Conservation (phyloP, 805 yeast species). For the Starmerella etchellsii region DNA sequence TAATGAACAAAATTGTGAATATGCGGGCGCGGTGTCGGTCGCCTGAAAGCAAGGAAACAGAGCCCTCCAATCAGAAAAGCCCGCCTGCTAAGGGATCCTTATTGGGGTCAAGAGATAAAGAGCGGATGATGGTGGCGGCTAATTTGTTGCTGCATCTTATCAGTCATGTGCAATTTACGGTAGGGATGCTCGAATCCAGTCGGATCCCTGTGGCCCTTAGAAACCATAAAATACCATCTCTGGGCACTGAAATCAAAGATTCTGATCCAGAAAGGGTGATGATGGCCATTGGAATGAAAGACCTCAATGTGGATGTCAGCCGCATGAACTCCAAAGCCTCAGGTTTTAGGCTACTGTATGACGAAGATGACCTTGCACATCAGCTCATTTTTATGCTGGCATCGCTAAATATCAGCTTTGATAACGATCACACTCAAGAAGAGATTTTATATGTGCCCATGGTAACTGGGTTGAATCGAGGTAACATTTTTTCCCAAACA, state of each 20-base stretch:
- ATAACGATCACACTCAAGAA: slow-evolving; percentile 24
- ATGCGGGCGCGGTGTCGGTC: slow-evolving; percentile 1
- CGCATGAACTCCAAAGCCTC: slow-evolving; percentile 31
- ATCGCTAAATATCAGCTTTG: slow-evolving; percentile 28
- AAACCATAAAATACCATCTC: not conserved
- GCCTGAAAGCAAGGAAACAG: no score
- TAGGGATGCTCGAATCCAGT: slow-evolving; percentile 24
- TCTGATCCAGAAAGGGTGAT: slow-evolving; percentile 8
- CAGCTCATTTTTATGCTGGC: slow-evolving; percentile 29
- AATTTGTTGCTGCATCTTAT: slow-evolving; percentile 24
- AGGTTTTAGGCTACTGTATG: slow-evolving; percentile 30
- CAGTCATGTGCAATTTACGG: slow-evolving; percentile 28
- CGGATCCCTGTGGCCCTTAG: slow-evolving; percentile 20
- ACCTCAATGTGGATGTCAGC: slow-evolving; percentile 28
- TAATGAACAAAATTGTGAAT: slow-evolving; percentile 12
- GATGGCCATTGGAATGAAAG: slow-evolving; percentile 26
- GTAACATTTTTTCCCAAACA: slow-evolving; percentile 28
- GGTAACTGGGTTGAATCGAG: slow-evolving; percentile 26
- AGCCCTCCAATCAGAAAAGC: not conserved
- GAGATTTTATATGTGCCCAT: slow-evolving; percentile 31
- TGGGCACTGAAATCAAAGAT: not conserved
- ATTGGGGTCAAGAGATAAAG: slow-evolving; percentile 5
- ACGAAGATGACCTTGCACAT: slow-evolving; percentile 29
- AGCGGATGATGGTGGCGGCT: slow-evolving; percentile 7
- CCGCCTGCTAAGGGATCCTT: not conserved